A percentile compares a stretch with the other conserved stretches of the same genome.
Conservation (phyloP, 148 eudicot genomes). For the Nepenthes gracilis region DNA sequence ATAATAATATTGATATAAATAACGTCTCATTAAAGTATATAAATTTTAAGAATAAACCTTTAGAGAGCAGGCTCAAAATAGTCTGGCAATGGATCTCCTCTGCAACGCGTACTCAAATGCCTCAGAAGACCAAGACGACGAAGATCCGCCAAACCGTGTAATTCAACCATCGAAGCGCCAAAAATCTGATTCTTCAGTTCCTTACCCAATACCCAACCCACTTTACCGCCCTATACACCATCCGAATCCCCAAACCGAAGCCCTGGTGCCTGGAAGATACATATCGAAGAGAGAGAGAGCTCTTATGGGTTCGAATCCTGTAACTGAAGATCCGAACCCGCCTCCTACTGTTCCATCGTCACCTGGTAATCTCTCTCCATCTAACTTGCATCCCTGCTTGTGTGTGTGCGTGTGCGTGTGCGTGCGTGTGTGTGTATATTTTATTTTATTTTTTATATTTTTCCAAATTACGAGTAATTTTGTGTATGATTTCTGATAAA, state of each 20-base stretch:
- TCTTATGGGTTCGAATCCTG: constrained; percentile 18
- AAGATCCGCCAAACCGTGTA: not conserved
- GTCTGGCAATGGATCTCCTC: constrained; percentile 22
- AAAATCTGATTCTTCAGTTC: constrained; percentile 1
- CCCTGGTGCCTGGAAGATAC: constrained; percentile 19
- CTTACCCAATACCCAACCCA: not conserved
- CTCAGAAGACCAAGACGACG: constrained; percentile 15
- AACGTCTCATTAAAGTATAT: no score
- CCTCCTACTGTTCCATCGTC: constrained; percentile 2
- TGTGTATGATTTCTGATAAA: no score
- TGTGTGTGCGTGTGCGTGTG: no score
- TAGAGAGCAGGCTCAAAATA: not conserved
- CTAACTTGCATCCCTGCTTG: no score
- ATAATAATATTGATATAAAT: no score
- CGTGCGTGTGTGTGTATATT: no score
- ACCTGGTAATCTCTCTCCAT: constrained; percentile 7
- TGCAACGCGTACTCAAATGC: constrained; percentile 16
- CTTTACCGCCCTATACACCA: not conserved
- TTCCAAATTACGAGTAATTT: no score
- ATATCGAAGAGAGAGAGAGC: constrained; percentile 30
- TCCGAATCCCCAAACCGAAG: constrained; percentile 10
- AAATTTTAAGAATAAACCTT: no score
- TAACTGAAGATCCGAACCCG: not conserved
- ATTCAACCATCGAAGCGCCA: constrained; percentile 15
- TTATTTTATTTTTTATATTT: no score